Evolutionary conservation across 1,139 yeast genomes (phyloP).

Genomic region (Zhuliangozyma blackwelliae): DNA sequence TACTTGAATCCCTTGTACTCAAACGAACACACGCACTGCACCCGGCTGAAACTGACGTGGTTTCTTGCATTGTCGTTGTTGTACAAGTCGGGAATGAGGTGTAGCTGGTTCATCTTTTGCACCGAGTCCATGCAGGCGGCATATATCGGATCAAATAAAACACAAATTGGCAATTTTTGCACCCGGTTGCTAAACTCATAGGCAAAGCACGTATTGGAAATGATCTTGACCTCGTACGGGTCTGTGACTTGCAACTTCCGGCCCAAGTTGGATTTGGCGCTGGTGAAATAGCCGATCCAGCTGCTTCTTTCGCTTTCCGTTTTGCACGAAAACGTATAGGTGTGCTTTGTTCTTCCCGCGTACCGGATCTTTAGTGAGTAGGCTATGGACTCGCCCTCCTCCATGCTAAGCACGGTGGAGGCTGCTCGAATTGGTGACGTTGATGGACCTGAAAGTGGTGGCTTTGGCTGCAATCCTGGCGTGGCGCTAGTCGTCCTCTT

Average conservation of each 20-base stretch:
- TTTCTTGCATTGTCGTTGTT: slow-evolving; percentile 15
- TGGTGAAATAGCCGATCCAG: slow-evolving; percentile 57
- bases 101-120: slow-evolving; percentile 17
- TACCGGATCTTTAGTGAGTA: slow-evolving; percentile 39
- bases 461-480: slow-evolving; percentile 3
- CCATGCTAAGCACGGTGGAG: slow-evolving; percentile 11
- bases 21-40: slow-evolving; percentile 26
- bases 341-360: slow-evolving; percentile 43
- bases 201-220: slow-evolving; percentile 62
- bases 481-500: slow-evolving; percentile 15
- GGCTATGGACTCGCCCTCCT: slow-evolving; percentile 33
- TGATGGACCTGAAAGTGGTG: background rate
- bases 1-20: slow-evolving; percentile 21
- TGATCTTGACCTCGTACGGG: slow-evolving; percentile 50
- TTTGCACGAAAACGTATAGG: slow-evolving; percentile 55
- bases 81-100: slow-evolving; percentile 27
- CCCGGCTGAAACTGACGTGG: slow-evolving; percentile 25
- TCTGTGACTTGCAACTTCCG: slow-evolving; percentile 42
- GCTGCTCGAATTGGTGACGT: slow-evolving; percentile 17
- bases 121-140: slow-evolving; percentile 20
- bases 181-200: slow-evolving; percentile 57
- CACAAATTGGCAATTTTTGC: slow-evolving; percentile 53
- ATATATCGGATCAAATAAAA: slow-evolving; percentile 62
- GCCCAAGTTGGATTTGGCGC: slow-evolving; percentile 53
- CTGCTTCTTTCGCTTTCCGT: slow-evolving; percentile 49